phyloP scores from a whole-genome alignment of 2,329 filamentous ascomycete genomes.

The Colletotrichum gloeosporioides region DNA sequence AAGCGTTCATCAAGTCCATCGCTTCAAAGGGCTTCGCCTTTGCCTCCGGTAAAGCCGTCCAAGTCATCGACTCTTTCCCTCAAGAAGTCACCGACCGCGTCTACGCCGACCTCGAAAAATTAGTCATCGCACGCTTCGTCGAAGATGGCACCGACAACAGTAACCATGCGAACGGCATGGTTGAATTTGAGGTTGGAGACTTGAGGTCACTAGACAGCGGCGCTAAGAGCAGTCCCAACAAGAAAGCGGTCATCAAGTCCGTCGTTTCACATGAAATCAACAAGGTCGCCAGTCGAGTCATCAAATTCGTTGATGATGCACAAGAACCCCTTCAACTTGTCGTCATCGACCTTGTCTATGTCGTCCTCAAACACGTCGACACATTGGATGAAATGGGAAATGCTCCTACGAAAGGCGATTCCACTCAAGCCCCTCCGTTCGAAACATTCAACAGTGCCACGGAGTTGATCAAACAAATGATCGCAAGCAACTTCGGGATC shows the following conservation, averaged over 20 bases:
- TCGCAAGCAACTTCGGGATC: neutral
- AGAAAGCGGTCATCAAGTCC: neutral
- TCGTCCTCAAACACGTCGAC: too few species aligned
- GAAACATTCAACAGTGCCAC: neutral
- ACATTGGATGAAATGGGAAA: too few species aligned
- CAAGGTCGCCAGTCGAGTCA: too few species aligned
- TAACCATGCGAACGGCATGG: neutral
- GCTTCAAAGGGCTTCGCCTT: too few species aligned
- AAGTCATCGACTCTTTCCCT: neutral
- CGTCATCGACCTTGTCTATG: too few species aligned
- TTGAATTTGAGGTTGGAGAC: neutral
- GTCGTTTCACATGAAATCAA: too few species aligned
- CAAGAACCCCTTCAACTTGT: too few species aligned
- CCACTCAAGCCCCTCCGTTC: neutral
- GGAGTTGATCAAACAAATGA: neutral
- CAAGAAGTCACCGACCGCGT: neutral
- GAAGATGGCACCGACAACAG: neutral
- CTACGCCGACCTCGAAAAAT: neutral
- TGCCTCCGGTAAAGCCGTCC: too few species aligned
- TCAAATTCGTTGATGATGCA: too few species aligned
- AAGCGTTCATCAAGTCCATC: rapidly evolving
- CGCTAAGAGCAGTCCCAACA: neutral
- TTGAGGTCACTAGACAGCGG: neutral
- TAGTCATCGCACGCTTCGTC: too few species aligned
- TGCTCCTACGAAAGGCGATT: neutral